Evolutionary conservation across 208 protist genomes (phyloP), one percentile per base, ranked within the genome.

Genomic region (Acanthamoeba healyi): DNA sequence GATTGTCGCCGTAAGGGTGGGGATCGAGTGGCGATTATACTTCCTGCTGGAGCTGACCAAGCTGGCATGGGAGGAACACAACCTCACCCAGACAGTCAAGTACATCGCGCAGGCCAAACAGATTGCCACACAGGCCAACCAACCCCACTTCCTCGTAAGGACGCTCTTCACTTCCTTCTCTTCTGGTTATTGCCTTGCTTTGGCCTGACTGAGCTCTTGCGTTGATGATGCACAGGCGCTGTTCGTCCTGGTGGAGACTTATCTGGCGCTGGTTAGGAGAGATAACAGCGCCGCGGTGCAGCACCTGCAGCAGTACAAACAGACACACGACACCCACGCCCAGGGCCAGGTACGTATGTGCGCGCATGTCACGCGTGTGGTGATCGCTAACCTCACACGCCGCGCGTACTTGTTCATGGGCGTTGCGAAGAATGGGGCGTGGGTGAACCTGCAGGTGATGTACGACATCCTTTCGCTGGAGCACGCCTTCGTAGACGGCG

Each of bases 1-100:
- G n/a, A n/a, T n/a, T n/a, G n/a, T n/a, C n/a, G n/a, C n/a, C n/a
- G n/a, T n/a, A n/a, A n/a, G n/a, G n/a, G n/a, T n/a, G n/a, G n/a
- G n/a, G n/a, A n/a, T 54, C 49, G 61, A 70, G 29, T 70, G 61
- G 61, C 61, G 61, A 70, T 70, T 70, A 5, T 70, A 70, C 22
- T 70, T 70, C n/a, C 22, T 70, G 19, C 61, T 70, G 61, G 61
- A 70, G 61, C 61, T 70, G 26, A 24, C n/a, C 61, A 70, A 70
- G 61, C 29, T 70, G 14, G 19, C 61, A 24, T 70, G 61, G 61
- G 61, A 70, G 6, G 61, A 70, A 26, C 61, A 70, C 14, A 70
- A 70, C 61, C 14, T 36, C 14, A 7, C 19, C 26, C 14, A 7
- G 14, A 24, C 61, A 24, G 14, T 70, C 61, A 70, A 70, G 61